phyloP scores from a whole-genome alignment of 495 filamentous ascomycete genomes.

The Penicillium paxilli region DNA sequence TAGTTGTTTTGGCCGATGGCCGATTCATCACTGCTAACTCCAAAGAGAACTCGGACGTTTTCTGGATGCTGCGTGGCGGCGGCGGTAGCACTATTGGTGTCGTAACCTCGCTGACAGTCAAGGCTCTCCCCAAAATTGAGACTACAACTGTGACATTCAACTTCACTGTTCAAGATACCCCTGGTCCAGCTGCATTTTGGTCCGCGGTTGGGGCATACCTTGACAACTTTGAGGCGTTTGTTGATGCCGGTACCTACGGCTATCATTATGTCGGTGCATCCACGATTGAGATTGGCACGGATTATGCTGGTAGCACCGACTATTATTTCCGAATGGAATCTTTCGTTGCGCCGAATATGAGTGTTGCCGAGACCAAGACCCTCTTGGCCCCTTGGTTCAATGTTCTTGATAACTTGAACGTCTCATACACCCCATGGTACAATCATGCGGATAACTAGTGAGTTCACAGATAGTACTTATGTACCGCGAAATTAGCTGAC shows the following conservation, averaged over 20 bases:
- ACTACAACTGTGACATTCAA: constrained; percentile 15
- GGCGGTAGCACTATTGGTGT: constrained; percentile 46
- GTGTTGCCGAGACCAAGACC: constrained; percentile 5
- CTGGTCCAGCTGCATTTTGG: constrained; percentile 12
- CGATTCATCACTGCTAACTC: constrained; percentile 45
- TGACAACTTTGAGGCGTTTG: constrained; percentile 11
- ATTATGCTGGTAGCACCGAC: constrained; percentile 10
- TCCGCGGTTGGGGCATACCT: constrained; percentile 10
- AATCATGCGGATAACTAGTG: constrained; percentile 14
- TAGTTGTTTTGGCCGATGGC: constrained; percentile 29
- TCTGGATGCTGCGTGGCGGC: constrained; percentile 46
- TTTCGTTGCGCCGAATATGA: constrained; percentile 11
- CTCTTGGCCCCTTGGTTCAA: constrained; percentile 12
- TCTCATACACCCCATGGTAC: constrained; percentile 11
- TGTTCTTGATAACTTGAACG: constrained; percentile 4
- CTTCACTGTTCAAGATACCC: constrained; percentile 10
- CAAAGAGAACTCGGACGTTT: constrained; percentile 51
- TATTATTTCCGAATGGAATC: constrained; percentile 15
- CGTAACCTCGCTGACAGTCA: constrained; percentile 13
- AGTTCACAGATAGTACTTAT: not conserved
- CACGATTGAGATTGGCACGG: constrained; percentile 4
- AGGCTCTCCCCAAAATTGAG: constrained; percentile 7
- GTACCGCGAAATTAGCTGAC: not conserved
- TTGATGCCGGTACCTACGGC: constrained; percentile 15
- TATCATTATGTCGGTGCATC: constrained; percentile 11